A percentile compares a stretch with the other conserved stretches of the same genome.
These are phyloP conservation scores for Lobulomyces angularis DNA, from an alignment of 192 early-diverging fungal species.

Conservation along the genomic window DNA sequence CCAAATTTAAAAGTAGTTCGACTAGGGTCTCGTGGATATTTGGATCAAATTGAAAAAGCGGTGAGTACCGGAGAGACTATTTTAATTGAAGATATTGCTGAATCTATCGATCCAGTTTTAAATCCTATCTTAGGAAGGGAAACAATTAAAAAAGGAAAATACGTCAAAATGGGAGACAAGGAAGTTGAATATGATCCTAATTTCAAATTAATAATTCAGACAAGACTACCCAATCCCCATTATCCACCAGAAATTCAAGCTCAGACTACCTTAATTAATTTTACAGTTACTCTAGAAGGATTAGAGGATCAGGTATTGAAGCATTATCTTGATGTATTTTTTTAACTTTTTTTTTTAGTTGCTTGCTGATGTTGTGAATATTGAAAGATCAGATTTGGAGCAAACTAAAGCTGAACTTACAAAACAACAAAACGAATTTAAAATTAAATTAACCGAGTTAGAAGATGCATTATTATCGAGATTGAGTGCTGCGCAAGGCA, in stretches of 20 bases:
- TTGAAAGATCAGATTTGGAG: slow-evolving; percentile 52
- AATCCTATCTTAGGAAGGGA: slow-evolving; percentile 50
- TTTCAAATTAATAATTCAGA: slow-evolving; percentile 54
- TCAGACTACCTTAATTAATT: slow-evolving; percentile 52
- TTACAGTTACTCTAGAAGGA: slow-evolving; percentile 52
- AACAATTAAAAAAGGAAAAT: slow-evolving; percentile 52
- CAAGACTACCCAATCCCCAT: slow-evolving; percentile 46
- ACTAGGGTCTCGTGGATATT: slow-evolving; percentile 40
- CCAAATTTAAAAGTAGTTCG: slow-evolving; percentile 38
- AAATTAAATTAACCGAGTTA: slow-evolving; percentile 48
- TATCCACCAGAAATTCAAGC: slow-evolving; percentile 60
- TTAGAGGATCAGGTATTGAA: slow-evolving; percentile 55
- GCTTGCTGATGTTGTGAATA: slow-evolving; percentile 54
- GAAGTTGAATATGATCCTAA: slow-evolving; percentile 53
- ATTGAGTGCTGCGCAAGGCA: slow-evolving; percentile 47
- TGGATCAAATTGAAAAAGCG: slow-evolving; percentile 52
- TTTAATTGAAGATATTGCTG: slow-evolving; percentile 50
- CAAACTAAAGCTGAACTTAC: slow-evolving; percentile 50
- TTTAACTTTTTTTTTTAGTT: no score
- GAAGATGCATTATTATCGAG: slow-evolving; percentile 49
- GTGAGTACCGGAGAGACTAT: slow-evolving; percentile 44
- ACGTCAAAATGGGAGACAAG: slow-evolving; percentile 59
- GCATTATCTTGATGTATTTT: no score
- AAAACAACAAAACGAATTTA: slow-evolving; percentile 59
- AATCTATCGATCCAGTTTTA: slow-evolving; percentile 48